Evolutionary conservation across 2,329 filamentous ascomycete species (phyloP).

Genomic region (Rhexocercosporidium sp.): DNA sequence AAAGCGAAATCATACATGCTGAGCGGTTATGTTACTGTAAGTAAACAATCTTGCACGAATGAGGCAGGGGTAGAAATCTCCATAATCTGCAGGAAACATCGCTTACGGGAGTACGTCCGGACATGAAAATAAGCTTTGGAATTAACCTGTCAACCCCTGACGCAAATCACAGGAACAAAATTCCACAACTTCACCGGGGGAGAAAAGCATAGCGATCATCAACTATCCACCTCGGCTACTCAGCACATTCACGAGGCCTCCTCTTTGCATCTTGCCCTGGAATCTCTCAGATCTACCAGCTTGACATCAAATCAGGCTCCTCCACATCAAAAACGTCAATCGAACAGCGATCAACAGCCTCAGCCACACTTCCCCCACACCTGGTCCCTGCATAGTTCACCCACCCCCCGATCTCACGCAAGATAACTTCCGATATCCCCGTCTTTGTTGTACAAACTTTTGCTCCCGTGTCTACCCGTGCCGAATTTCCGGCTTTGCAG

Average conservation of each 20-base stretch:
- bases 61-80: not conserved
- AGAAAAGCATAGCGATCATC: too few species aligned
- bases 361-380: constrained; percentile 1
- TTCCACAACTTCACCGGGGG: not conserved
- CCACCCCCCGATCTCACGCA: not conserved
- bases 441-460: not conserved
- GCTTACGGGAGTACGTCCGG: too few species aligned
- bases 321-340: not conserved
- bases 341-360: not conserved
- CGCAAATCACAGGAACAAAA: not conserved
- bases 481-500: constrained; percentile 7
- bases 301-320: not conserved
- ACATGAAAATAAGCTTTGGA: constrained; percentile 7
- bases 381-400: not conserved
- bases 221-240: too few species aligned
- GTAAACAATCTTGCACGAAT: not conserved
- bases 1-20: not conserved
- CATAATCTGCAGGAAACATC: too few species aligned
- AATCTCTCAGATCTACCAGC: not conserved
- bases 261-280: too few species aligned
- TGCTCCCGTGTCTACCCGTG: not conserved
- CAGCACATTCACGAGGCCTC: too few species aligned
- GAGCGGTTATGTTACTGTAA: not conserved
- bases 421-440: constrained; percentile 2
- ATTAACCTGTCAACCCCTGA: not conserved